A percentile compares a stretch with the other conserved stretches of the same genome.
Evolutionary conservation across 108 stramenopile genomes (phyloP).

Genomic region (Pseudonitzschia pungens): DNA sequence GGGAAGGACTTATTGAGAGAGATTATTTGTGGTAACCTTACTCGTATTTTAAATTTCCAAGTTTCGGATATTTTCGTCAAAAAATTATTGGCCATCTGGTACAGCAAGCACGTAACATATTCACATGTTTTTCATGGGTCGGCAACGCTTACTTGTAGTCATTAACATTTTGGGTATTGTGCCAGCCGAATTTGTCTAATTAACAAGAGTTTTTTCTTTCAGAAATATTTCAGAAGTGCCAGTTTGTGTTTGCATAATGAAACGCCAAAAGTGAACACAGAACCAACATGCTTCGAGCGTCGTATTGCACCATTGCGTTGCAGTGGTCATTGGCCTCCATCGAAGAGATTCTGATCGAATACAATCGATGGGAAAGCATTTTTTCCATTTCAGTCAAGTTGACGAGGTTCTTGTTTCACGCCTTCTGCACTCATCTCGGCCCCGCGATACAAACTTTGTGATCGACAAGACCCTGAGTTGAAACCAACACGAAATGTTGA

Average conservation of each 20-base stretch:
- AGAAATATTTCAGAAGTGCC: background rate
- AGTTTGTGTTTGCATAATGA: background rate
- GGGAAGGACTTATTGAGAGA: too few species aligned
- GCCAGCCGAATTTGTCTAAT: conserved; percentile 1
- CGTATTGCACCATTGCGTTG: background rate
- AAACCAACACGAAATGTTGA: background rate
- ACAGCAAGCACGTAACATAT: too few species aligned
- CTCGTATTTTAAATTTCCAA: too few species aligned
- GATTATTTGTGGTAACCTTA: too few species aligned
- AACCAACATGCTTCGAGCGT: background rate
- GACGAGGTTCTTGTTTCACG: background rate
- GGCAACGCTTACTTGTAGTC: background rate
- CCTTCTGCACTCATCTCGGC: background rate
- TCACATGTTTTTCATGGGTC: too few species aligned
- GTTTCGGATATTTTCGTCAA: too few species aligned
- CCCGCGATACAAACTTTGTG: background rate
- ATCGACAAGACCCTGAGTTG: background rate
- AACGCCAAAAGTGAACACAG: background rate
- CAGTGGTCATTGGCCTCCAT: background rate
- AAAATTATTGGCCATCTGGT: too few species aligned
- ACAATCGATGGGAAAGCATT: background rate
- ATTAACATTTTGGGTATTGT: background rate
- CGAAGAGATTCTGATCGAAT: background rate
- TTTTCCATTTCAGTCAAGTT: background rate
- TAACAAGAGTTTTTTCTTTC: background rate